Evolutionary conservation across 2,329 filamentous ascomycete genomes (phyloP).

Genomic region (Cladophialophora carrionii): DNA sequence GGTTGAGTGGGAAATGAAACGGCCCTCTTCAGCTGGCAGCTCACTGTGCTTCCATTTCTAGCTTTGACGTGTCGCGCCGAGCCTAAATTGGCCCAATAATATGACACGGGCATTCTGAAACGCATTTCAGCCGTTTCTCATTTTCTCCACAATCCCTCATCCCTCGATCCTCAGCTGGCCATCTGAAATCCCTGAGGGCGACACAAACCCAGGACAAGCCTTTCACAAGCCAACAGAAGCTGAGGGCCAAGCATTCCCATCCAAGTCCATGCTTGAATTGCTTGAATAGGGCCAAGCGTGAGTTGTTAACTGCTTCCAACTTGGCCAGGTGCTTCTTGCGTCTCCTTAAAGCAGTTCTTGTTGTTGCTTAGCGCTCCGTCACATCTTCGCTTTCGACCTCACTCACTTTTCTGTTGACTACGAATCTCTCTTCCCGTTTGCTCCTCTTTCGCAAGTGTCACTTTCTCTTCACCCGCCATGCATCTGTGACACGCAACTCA

Average conservation of each 20-base stretch:
- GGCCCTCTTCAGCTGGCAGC: neutral
- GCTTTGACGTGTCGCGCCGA: neutral
- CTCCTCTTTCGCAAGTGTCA: neutral
- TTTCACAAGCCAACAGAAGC: slow-evolving; percentile 2
- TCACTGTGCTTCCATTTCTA: neutral
- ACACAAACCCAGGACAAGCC: slow-evolving; percentile 12
- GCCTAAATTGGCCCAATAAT: slow-evolving; percentile 5
- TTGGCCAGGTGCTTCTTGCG: neutral
- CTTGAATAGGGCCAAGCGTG: slow-evolving; percentile 5
- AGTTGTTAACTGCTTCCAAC: slow-evolving; percentile 3
- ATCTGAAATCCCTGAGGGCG: slow-evolving; percentile 6
- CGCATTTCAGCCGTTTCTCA: slow-evolving; percentile 4
- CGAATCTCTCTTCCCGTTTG: neutral
- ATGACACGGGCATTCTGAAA: neutral
- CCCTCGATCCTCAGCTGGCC: neutral
- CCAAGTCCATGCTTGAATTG: slow-evolving; percentile 7
- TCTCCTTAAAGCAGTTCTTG: slow-evolving; percentile 9
- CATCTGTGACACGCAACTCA: slow-evolving; percentile 1
- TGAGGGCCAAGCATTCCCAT: slow-evolving; percentile 16
- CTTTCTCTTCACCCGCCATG: neutral
- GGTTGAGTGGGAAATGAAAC: slow-evolving; percentile 1
- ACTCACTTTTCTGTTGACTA: neutral
- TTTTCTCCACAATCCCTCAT: slow-evolving; percentile 14
- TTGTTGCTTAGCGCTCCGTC: slow-evolving; percentile 4
- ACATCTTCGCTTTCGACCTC: slow-evolving; percentile 1